Percentiles rank a stretch among this genome's conserved stretches.
Conservation (phyloP, 2,329 filamentous ascomycete genomes). For the Ophiostoma australiae region DNA sequence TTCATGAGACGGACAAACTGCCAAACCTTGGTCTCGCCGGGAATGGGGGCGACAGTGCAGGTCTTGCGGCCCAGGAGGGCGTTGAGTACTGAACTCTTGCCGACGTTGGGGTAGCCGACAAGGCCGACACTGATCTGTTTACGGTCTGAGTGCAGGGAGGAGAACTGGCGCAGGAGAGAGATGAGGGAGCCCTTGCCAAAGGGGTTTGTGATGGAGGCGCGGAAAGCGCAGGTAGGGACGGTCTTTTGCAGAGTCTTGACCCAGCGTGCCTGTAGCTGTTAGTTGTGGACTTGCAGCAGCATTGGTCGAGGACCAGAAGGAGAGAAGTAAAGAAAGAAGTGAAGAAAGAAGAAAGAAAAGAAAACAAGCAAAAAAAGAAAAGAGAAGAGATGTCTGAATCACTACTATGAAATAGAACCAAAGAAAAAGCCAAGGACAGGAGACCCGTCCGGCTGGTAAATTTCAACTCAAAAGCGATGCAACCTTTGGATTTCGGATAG, state of each 20-base stretch:
- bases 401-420: slow-evolving; percentile 87
- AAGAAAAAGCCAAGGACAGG: slow-evolving; percentile 36
- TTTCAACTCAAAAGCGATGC: slow-evolving; percentile 98
- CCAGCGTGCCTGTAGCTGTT: slow-evolving; percentile 70
- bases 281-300: slow-evolving; percentile 17
- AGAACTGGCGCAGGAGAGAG: slow-evolving; percentile 87
- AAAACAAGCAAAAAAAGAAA: slow-evolving; percentile 27
- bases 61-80: slow-evolving; percentile 88
- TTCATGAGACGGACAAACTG: slow-evolving; percentile 52
- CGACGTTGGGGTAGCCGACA: slow-evolving; percentile 81
- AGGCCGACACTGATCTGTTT: slow-evolving; percentile 86
- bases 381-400: slow-evolving; percentile 65
- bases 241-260: slow-evolving; percentile 83
- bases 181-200: slow-evolving; percentile 96
- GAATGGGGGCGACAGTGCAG: slow-evolving; percentile 87
- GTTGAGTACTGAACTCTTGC: slow-evolving; percentile 97
- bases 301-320: neutral
- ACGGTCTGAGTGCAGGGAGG: slow-evolving; percentile 51
- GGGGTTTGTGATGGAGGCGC: slow-evolving; percentile 88
- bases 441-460: slow-evolving; percentile 50
- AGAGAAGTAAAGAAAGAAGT: too few species aligned
- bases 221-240: slow-evolving; percentile 90
- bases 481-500: slow-evolving; percentile 66
- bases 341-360: slow-evolving; percentile 30
- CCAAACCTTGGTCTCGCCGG: slow-evolving; percentile 81